These are phyloP conservation scores for Vachellia pachyceras DNA, from an alignment of 306 rosid species.

Conservation along the genomic window DNA sequence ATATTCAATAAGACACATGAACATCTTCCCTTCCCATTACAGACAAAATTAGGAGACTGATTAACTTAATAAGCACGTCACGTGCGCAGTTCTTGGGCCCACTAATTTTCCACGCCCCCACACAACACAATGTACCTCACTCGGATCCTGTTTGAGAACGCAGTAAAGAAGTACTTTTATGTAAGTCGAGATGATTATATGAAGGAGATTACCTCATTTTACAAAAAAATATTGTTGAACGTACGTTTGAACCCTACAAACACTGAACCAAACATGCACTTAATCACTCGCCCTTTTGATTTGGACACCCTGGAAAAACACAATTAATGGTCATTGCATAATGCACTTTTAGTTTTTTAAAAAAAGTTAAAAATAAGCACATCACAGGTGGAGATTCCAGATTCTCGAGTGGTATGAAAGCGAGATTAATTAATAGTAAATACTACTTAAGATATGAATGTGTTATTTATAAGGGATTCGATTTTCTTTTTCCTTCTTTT, in stretches of 20 bases:
- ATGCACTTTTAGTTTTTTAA: not conserved
- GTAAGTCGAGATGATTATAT: too few species aligned
- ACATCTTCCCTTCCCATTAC: not conserved
- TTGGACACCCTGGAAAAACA: too few species aligned
- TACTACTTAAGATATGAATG: not conserved
- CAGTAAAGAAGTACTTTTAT: too few species aligned
- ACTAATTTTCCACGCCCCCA: not conserved
- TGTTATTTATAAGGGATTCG: not conserved
- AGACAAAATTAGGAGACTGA: not conserved
- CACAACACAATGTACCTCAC: too few species aligned
- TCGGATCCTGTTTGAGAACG: too few species aligned
- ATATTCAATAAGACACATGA: too few species aligned
- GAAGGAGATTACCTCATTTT: too few species aligned
- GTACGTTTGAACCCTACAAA: too few species aligned
- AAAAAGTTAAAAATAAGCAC: not conserved
- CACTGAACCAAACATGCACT: too few species aligned
- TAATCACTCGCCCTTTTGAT: too few species aligned
- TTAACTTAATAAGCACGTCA: not conserved
- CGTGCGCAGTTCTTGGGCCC: slow-evolving; percentile 1
- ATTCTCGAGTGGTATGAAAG: not conserved
- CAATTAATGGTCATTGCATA: too few species aligned
- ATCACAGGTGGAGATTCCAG: not conserved
- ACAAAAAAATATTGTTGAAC: too few species aligned
- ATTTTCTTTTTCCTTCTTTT: not conserved
- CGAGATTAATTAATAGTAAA: not conserved